Evolutionary conservation across 495 filamentous ascomycete genomes (phyloP), one percentile per base, ranked within the genome.

Genomic region (Neurospora tetraspora): DNA sequence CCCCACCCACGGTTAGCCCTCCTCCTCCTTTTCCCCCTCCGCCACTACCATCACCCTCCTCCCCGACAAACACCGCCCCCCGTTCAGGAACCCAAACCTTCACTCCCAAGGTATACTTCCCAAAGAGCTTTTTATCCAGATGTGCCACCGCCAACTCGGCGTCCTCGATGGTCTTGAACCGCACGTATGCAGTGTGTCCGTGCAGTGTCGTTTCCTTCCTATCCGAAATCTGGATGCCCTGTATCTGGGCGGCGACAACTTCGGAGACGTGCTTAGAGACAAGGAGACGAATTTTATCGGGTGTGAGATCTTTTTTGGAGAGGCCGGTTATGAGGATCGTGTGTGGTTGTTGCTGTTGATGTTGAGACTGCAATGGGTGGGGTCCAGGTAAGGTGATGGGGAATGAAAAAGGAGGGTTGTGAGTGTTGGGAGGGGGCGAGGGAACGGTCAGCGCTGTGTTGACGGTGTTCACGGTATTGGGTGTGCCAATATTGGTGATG

Each of bases 171-270:
- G 70, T 12, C 14, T 18, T 3, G 37, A 77, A 76, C 1, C 70
- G 73, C 16, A 77, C 47, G 8, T 71, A 70, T 10, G 74, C 72
- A 9, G 11, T 18, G n/a, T 37, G 38, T 31, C 70, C 42, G 20
- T 38, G 34, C 23, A 34, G 42, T 36, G 23, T 36, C 10, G n/a
- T 38, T 18, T 38, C 37, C n/a, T 71, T n/a, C 23, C 53, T 59
- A n/a, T 36, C 31, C 5, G 27, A 34, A 36, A 71, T 68, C 31
- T 34, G 31, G 27, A 71, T 68, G 16, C 53, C 70, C 43, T 69
- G 16, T 34, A 71, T 68, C 8, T 71, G 31, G 42, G 42, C 37
- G 27, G 70, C 70, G 9, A 68, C 70, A 68, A 59, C 70, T 34
- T 34, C 42, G 31, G 70, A 68, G 23, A 71, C 27, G 43, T 71